Base-by-base conservation (phyloP, 495 filamentous ascomycete genomes). In the Cudoniella acicularis region DNA sequence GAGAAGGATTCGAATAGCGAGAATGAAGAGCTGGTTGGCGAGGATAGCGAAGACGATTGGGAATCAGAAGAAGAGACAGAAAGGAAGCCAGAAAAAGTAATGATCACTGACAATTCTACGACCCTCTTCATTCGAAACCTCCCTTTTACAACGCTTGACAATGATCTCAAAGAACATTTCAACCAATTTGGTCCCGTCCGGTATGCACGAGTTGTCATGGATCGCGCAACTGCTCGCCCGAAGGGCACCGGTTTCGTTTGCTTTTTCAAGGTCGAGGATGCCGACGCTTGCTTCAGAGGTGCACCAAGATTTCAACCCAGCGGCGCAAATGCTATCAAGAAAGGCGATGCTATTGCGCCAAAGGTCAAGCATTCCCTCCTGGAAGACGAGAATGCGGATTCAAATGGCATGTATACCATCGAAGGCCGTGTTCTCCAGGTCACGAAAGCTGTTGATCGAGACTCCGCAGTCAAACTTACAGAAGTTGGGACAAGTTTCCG, bases 41-140 rank as follows among this genome's bases (percentile, higher is more conserved):
- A 72, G 23, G 73, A 74, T 1, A 73, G 73, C 3, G 70, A 75
- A 9, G 73, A 74, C 10, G 72, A 72, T 0, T 71, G 72, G n/a
- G 69, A 73, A 2, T 61, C 70, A 11, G 67, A 72, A 20, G 72
- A 73, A 6, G 72, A 77, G 20, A 67, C 75, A 18, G 65, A 51
- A 45, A 66, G 30, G 49, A 69, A 51, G 49, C 61, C 40, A 43
- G 69, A 70, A 56, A 72, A 73, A 58, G 69, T 47, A 49, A 63
- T 56, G 16, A 69, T 67, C 10, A 77, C 79, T 6, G 84, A 82
- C 65, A 87, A 87, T 61, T 79, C 78, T 2, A 82, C 82, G 10
- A 96, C 92, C 0, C 72, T 97, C 41, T 99, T 99, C 76, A 82
- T 98, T 64, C 90, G 94, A 58, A 99, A 99, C 67, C 77, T 99